phyloP scores from a whole-genome alignment of 2,329 filamentous ascomycete species.

The Cordyceps tenuipes region DNA sequence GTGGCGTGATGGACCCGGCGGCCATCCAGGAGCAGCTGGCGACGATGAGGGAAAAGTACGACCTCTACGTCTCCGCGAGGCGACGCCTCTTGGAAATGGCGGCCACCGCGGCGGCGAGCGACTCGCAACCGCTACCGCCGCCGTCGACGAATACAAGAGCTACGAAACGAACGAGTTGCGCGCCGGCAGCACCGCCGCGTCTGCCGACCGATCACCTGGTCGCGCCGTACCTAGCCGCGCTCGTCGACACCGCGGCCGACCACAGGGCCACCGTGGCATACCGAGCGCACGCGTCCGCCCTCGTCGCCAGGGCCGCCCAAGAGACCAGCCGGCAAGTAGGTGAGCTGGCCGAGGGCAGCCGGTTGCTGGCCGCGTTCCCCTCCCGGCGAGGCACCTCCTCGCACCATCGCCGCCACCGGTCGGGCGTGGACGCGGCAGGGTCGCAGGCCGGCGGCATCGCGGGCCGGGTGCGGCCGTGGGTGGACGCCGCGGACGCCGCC shows the following conservation, averaged over 20 bases:
- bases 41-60: slow-evolving; percentile 46
- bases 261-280: slow-evolving; percentile 51
- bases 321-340: slow-evolving; percentile 42
- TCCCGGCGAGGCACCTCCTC: slow-evolving; percentile 23
- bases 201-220: slow-evolving; percentile 34
- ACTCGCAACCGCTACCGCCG: slow-evolving; percentile 21
- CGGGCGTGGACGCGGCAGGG: slow-evolving; percentile 29
- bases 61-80: slow-evolving; percentile 41
- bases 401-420: slow-evolving; percentile 25
- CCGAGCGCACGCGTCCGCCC: slow-evolving; percentile 46
- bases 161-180: slow-evolving; percentile 7
- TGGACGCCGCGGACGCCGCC: slow-evolving; percentile 50
- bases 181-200: slow-evolving; percentile 6
- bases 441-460: slow-evolving; percentile 33
- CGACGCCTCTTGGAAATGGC: slow-evolving; percentile 37
- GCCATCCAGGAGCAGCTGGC: slow-evolving; percentile 32
- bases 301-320: slow-evolving; percentile 42
- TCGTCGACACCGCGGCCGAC: slow-evolving; percentile 44
- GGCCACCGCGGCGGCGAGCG: slow-evolving; percentile 18
- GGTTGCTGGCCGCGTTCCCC: slow-evolving; percentile 47
- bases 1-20: slow-evolving; percentile 24
- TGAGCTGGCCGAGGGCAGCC: slow-evolving; percentile 53
- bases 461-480: slow-evolving; percentile 46
- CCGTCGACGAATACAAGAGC: slow-evolving; percentile 12
- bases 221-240: slow-evolving; percentile 46